Conservation (phyloP, 2,329 filamentous ascomycete species). For the Elsinoe fawcettii region DNA sequence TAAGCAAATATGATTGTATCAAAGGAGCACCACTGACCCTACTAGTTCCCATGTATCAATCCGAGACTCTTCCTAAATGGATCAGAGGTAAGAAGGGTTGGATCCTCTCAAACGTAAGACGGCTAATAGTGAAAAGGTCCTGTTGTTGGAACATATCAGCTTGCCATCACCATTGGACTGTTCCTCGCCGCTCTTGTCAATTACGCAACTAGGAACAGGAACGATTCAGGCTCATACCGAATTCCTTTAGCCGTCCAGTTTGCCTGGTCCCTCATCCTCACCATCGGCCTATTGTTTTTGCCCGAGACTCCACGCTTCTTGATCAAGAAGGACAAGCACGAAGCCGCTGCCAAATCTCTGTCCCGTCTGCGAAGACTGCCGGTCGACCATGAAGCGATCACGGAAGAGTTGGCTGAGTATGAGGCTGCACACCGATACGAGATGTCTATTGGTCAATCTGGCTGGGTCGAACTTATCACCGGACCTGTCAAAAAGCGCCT, state of each 20-base stretch:
- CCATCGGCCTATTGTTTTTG: slow-evolving; percentile 58
- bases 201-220: slow-evolving; percentile 55
- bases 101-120: neutral
- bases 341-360: slow-evolving; percentile 53
- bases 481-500: slow-evolving; percentile 41
- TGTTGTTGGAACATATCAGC: slow-evolving; percentile 68
- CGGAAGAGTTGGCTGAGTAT: slow-evolving; percentile 22
- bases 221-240: slow-evolving; percentile 51
- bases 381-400: slow-evolving; percentile 21
- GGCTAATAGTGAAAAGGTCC: slow-evolving; percentile 25
- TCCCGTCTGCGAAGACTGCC: slow-evolving; percentile 21
- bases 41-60: slow-evolving; percentile 67
- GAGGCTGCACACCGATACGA: slow-evolving; percentile 22
- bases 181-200: slow-evolving; percentile 64
- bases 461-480: slow-evolving; percentile 14
- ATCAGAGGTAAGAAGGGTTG: slow-evolving; percentile 52
- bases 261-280: slow-evolving; percentile 9
- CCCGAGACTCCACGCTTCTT: slow-evolving; percentile 77
- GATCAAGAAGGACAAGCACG: slow-evolving; percentile 63
- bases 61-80: slow-evolving; percentile 64
- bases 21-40: slow-evolving; percentile 35
- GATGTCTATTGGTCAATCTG: slow-evolving; percentile 17
- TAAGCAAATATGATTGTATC: slow-evolving; percentile 39
- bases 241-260: slow-evolving; percentile 60
- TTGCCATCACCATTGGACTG: slow-evolving; percentile 69